These are phyloP conservation scores for Fusarium caatingaense DNA, from an alignment of 2,329 filamentous ascomycete species.

Conservation along the genomic window DNA sequence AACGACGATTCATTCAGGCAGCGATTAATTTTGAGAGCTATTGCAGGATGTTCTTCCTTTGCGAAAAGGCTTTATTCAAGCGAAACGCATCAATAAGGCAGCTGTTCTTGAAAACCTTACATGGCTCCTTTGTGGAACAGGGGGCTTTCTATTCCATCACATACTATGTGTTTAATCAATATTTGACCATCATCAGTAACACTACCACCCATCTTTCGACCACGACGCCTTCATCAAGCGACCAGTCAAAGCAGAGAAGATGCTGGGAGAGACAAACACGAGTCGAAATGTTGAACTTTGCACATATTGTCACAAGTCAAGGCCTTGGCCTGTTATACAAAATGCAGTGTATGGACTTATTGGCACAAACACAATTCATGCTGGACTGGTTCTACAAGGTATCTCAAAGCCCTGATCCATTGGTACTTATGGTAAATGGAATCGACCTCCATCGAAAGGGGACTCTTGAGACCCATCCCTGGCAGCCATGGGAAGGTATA, in stretches of 20 bases:
- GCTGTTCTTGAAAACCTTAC: background rate
- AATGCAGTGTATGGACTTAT: background rate
- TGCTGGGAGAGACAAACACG: background rate
- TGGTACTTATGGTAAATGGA: background rate
- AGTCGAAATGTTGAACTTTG: background rate
- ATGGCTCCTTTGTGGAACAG: rapidly evolving
- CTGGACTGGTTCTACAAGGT: background rate
- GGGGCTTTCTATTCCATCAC: background rate
- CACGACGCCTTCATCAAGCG: too few species aligned
- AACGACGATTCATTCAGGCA: background rate
- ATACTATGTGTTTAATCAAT: background rate
- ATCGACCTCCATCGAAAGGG: background rate
- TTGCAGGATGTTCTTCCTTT: background rate
- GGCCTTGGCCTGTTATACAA: background rate
- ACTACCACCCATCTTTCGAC: too few species aligned
- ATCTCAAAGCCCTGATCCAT: background rate
- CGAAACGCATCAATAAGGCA: background rate
- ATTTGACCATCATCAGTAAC: background rate
- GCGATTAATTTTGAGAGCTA: background rate
- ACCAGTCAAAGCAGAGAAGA: background rate
- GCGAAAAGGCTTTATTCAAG: background rate
- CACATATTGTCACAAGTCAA: background rate
- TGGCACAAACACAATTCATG: background rate
- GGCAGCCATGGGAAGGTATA: background rate
- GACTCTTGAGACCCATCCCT: background rate